These are phyloP conservation scores for Takakia lepidozioides DNA, from an alignment of 225 moss, liverwort and hornwort genomes.

Conservation along the genomic window DNA sequence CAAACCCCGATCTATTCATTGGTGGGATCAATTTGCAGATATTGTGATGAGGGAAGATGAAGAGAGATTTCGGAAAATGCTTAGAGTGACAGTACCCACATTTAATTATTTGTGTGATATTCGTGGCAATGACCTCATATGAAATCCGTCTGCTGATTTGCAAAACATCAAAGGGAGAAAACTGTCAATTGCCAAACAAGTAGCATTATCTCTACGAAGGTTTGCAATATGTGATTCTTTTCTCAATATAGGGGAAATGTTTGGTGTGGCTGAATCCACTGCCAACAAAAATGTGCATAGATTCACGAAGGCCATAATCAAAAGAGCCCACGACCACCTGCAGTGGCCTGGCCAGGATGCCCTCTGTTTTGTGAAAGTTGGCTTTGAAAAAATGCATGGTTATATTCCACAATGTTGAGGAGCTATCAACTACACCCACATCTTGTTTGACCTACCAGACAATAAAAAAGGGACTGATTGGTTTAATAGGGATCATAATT, in stretches of 20 bases:
- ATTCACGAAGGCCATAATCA: background rate
- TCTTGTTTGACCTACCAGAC: conserved; percentile 13
- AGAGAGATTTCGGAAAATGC: background rate
- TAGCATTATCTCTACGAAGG: conserved; percentile 1
- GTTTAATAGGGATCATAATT: conserved; percentile 15
- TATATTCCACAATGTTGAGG: conserved; percentile 25
- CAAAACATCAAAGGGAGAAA: background rate
- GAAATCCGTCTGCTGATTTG: background rate
- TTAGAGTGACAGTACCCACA: conserved; percentile 4
- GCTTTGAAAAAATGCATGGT: conserved; percentile 6
- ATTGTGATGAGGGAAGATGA: background rate
- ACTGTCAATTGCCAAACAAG: background rate
- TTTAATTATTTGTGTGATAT: conserved; percentile 3
- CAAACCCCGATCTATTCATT: background rate
- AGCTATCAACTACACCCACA: conserved; percentile 20
- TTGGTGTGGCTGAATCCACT: background rate
- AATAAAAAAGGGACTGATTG: conserved; percentile 9
- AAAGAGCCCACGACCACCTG: background rate
- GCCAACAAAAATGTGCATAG: background rate
- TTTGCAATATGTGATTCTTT: background rate
- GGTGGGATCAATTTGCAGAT: background rate
- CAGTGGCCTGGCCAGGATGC: background rate
- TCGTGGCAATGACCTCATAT: background rate
- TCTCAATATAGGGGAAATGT: background rate
- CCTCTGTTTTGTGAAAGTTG: background rate